Evolutionary conservation across 345 rosid species (phyloP), one percentile per base, ranked within the genome.

Genomic region (thale cress (Arabidopsis thaliana)): DNA sequence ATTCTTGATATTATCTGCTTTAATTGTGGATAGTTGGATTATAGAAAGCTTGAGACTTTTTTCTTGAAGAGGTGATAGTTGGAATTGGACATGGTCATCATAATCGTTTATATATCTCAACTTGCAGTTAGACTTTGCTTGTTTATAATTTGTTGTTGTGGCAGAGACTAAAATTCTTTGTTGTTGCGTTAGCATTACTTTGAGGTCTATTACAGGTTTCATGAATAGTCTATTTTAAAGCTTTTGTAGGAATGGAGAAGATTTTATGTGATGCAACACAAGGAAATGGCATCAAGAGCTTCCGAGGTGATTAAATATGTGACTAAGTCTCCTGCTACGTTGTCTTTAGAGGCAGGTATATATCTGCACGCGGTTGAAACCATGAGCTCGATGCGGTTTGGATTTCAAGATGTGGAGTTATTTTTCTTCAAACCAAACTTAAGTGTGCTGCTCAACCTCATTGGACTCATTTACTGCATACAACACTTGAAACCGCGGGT

Each of bases 381-480:
- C 20, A 72, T 78, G 69, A 78, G 61, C 5, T 78, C 65, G 38
- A 78, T 59, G 69, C 51, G 56, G 25, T 66, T 78, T 34, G 77
- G 78, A 16, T 20, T 78, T 20, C 69, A 51, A 51, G 81, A 78
- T 52, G 78, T 78, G 0, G 81, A 78, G 73, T 25, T 66, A 4
- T 78, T 78, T 51, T 42, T 78, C 69, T 72, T 78, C 69, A 72
- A 52, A 78, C 74, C 69, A 44, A 72, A 78, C 57, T 38, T 59
- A 65, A 72, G 64, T 52, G 81, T 72, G 23, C 40, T 78, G 7
- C 69, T 78, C 22, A 78, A 78, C 52, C 44, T 72, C 4, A 46
- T 72, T 53, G 78, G 81, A 59, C 63, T 78, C 62, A 67, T 72
- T 58, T 78, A 78, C 74, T 72, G 74, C 36, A 10, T 78, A 51